phyloP scores from a whole-genome alignment of 73 alveolate genomes.

The Stentor roeselii region DNA sequence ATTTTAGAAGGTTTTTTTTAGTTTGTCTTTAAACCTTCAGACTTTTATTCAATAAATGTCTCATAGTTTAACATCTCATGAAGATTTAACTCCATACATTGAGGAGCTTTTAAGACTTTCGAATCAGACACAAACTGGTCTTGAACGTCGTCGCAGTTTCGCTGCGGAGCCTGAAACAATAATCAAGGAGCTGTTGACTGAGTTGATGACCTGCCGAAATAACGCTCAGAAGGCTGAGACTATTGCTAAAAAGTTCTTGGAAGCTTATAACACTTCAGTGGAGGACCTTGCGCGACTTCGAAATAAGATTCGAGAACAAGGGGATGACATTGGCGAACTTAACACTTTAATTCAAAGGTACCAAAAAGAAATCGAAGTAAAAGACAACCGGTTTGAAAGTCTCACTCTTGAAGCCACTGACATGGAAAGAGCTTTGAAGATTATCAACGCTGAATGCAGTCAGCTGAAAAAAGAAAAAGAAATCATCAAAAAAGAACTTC shows the following conservation, averaged over 20 bases:
- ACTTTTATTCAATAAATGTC: slow-evolving; percentile 5
- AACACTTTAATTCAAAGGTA: not conserved
- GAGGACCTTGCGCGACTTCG: not conserved
- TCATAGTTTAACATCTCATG: not conserved
- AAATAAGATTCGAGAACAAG: not conserved
- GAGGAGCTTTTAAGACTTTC: not conserved
- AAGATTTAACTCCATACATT: not conserved
- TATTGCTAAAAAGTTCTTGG: not conserved
- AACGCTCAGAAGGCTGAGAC: not conserved
- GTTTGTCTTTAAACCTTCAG: too few relatives aligned
- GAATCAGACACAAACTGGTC: not conserved
- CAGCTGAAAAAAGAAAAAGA: not conserved
- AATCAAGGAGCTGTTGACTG: not conserved
- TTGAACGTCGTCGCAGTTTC: not conserved
- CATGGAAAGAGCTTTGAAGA: not conserved
- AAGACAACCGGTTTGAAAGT: not conserved
- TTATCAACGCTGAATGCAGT: not conserved
- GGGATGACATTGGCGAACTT: not conserved
- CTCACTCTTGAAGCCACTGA: not conserved
- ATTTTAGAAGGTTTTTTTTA: too few relatives aligned
- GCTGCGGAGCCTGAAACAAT: not conserved
- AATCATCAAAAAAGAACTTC: not conserved
- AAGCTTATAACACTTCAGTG: not conserved
- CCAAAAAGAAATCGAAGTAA: not conserved
- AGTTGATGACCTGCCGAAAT: not conserved